These are phyloP conservation scores for Serpula lacrymans DNA, from an alignment of 768 basidiomycete species.

Conservation along the genomic window DNA sequence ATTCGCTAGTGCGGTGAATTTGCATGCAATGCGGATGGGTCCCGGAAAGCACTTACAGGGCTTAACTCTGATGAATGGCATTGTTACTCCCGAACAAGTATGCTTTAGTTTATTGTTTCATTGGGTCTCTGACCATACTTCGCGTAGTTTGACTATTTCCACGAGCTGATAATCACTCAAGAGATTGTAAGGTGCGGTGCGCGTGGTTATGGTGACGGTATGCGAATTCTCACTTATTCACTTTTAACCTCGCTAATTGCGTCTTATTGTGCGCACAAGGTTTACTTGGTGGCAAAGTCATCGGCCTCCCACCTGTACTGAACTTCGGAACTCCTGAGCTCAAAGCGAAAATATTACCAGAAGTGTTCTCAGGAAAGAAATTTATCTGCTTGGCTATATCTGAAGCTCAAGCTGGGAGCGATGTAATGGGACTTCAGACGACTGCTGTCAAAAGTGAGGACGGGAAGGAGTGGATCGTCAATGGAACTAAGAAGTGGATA, in stretches of 20 bases:
- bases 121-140: conserved; percentile 11
- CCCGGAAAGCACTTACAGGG: conserved; percentile 86
- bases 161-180: conserved; percentile 65
- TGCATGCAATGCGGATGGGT: conserved; percentile 91
- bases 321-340: conserved; percentile 60
- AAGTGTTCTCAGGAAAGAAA: conserved; percentile 60
- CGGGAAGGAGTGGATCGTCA: conserved; percentile 66
- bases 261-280: conserved; percentile 13
- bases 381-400: conserved; percentile 73
- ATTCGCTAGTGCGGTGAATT: conserved; percentile 51
- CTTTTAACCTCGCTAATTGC: not conserved
- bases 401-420: conserved; percentile 72
- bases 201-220: conserved; percentile 69
- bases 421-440: conserved; percentile 62
- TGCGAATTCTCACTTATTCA: not conserved
- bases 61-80: conserved; percentile 64
- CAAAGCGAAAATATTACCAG: conserved; percentile 44
- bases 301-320: conserved; percentile 69
- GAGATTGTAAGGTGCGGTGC: conserved; percentile 54
- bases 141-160: conserved; percentile 64
- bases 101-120: conserved; percentile 11
- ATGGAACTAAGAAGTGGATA: conserved; percentile 76
- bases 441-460: conserved; percentile 61
- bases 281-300: conserved; percentile 58
- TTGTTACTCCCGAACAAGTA: conserved; percentile 74